These are phyloP conservation scores for Xylaria sp. DNA, from an alignment of 2,329 filamentous ascomycete species.

Conservation along the genomic window DNA sequence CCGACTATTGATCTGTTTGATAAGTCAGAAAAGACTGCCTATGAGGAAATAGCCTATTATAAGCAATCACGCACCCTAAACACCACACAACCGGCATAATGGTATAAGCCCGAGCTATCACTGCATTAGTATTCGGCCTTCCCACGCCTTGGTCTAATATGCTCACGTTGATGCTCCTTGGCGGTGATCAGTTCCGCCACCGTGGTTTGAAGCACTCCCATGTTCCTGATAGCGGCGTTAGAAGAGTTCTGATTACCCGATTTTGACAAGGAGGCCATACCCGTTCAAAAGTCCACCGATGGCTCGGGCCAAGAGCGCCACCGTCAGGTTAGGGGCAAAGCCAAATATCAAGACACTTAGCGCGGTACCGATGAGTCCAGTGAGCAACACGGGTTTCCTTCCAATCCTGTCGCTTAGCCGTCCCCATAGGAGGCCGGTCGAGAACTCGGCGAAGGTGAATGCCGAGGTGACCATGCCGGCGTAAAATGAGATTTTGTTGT, in stretches of 20 bases:
- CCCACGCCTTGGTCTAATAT: neutral
- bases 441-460: constrained; percentile 95
- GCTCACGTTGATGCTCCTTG: constrained; percentile 87
- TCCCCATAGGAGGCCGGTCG: constrained; percentile 91
- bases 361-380: constrained; percentile 87
- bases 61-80: constrained; percentile 65
- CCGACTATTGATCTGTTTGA: constrained; percentile 79
- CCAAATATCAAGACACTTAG: constrained; percentile 93
- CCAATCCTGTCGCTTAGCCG: constrained; percentile 88
- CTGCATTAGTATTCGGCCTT: constrained; percentile 32
- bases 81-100: constrained; percentile 99
- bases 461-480: constrained; percentile 95
- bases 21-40: constrained; percentile 32
- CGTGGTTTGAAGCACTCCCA: constrained; percentile 92
- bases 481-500: constrained; percentile 84
- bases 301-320: constrained; percentile 84
- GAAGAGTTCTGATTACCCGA: constrained; percentile 25
- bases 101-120: constrained; percentile 81
- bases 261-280: constrained; percentile 50
- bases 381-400: constrained; percentile 87
- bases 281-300: constrained; percentile 91
- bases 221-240: constrained; percentile 65
- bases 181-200: constrained; percentile 91
- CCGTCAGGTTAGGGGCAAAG: constrained; percentile 78
- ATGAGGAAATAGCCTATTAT: neutral